A percentile compares a stretch with the other conserved stretches of the same genome.
phyloP scores from a whole-genome alignment of 495 filamentous ascomycete genomes.

The Aspergillus mulundensis region DNA sequence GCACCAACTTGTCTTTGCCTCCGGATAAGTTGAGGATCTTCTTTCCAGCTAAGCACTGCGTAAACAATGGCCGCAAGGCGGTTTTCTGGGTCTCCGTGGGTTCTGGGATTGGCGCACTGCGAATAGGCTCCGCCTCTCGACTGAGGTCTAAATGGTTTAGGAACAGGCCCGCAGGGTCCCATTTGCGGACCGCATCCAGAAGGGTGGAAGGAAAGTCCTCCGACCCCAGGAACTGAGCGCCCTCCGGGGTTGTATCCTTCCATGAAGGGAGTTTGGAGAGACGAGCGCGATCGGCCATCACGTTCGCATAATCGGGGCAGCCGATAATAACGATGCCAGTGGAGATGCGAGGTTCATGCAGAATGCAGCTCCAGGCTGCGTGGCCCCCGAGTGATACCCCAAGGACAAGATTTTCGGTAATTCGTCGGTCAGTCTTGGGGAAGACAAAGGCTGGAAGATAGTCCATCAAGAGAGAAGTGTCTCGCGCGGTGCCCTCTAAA shows the following conservation, averaged over 20 bases:
- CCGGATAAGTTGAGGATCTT: slow-evolving; percentile 75
- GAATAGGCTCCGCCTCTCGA: slow-evolving; percentile 24
- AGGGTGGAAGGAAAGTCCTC: slow-evolving; percentile 68
- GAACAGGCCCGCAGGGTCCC: slow-evolving; percentile 67
- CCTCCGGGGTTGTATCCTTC: slow-evolving; percentile 49
- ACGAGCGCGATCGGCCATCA: slow-evolving; percentile 74
- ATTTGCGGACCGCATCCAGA: slow-evolving; percentile 54
- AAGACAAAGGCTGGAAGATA: slow-evolving; percentile 75
- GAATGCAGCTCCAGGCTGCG: slow-evolving; percentile 75
- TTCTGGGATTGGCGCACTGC: slow-evolving; percentile 39
- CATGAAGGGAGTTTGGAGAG: slow-evolving; percentile 65
- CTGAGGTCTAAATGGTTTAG: slow-evolving; percentile 46
- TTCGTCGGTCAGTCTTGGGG: slow-evolving; percentile 41
- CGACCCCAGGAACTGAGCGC: slow-evolving; percentile 66
- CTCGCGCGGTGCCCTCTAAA: slow-evolving; percentile 66
- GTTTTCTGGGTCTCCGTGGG: slow-evolving; percentile 43
- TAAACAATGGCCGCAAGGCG: slow-evolving; percentile 37
- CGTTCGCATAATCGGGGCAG: slow-evolving; percentile 78
- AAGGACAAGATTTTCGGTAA: slow-evolving; percentile 68
- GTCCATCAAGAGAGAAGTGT: slow-evolving; percentile 68
- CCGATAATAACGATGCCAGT: slow-evolving; percentile 79
- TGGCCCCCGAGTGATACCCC: slow-evolving; percentile 88
- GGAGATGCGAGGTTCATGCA: slow-evolving; percentile 72
- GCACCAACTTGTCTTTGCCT: slow-evolving; percentile 77
- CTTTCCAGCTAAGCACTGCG: slow-evolving; percentile 60